Percentiles rank a stretch among this genome's conserved stretches.
phyloP scores from a whole-genome alignment of 495 filamentous ascomycete genomes.

The Xylaria bambusicola region DNA sequence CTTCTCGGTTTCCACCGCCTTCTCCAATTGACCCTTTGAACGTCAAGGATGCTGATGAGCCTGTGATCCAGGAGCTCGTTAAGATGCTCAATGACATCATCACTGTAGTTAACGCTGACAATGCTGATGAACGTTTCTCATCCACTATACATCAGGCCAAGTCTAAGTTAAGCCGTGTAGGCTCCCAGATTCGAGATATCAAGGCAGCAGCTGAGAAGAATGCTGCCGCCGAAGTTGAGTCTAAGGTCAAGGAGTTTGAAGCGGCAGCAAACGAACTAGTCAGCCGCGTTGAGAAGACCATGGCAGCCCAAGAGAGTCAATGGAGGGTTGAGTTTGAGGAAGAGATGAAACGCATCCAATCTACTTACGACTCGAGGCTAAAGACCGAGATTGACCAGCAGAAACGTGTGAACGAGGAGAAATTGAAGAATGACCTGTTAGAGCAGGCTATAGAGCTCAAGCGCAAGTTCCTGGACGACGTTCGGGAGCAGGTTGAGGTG shows the following conservation, averaged over 20 bases:
- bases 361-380: slow-evolving; percentile 77
- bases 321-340: slow-evolving; percentile 88
- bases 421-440: slow-evolving; percentile 78
- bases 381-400: slow-evolving; percentile 72
- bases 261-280: slow-evolving; percentile 68
- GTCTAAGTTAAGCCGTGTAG: slow-evolving; percentile 74
- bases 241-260: slow-evolving; percentile 60
- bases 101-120: slow-evolving; percentile 83
- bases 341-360: slow-evolving; percentile 75
- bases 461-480: slow-evolving; percentile 73
- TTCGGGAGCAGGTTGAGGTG: slow-evolving; percentile 79
- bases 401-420: slow-evolving; percentile 74
- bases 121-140: slow-evolving; percentile 69
- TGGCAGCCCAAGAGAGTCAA: slow-evolving; percentile 70
- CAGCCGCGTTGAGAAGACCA: slow-evolving; percentile 70
- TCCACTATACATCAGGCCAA: slow-evolving; percentile 80
- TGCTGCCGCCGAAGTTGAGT: slow-evolving; percentile 74
- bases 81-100: slow-evolving; percentile 96
- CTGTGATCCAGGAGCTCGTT: slow-evolving; percentile 88
- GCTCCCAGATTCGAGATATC: slow-evolving; percentile 69
- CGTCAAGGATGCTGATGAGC: slow-evolving; percentile 73
- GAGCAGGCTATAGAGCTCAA: slow-evolving; percentile 90
- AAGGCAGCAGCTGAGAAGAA: slow-evolving; percentile 65
- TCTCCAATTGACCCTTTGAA: slow-evolving; percentile 72
- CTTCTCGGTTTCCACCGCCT: slow-evolving; percentile 59